Evolutionary conservation across 1,284 basidiomycete species (phyloP), one percentile per base, ranked within the genome.

Genomic region (Boletus sp.): DNA sequence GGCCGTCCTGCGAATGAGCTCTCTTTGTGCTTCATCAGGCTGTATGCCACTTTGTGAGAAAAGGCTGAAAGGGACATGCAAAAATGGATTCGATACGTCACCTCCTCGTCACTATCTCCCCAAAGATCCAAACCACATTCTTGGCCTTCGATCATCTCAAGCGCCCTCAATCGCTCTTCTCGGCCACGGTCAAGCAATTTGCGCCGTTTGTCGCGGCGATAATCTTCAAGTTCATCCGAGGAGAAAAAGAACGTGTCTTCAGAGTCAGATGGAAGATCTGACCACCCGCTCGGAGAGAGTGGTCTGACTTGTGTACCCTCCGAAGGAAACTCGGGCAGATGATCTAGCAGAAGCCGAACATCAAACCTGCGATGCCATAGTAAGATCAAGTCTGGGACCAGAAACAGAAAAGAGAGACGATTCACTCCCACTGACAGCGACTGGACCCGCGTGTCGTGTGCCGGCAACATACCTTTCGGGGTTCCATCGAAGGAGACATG

Each of bases 171-270:
- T 10, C 93, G 82, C 13, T 85, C 86, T 66, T 88, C 85, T 46
- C 88, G 76, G 23, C 81, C 77, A 27, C 77, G 78, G 27, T 91
- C 87, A 37, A 94, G 79, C 52, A 86, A 69, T 5, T 79, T 79
- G 33, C 87, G 78, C 40, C 88, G 85, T 72, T 93, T 93, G 37
- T 86, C 82, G 13, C 83, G 80, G 25, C 79, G 80, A 64, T 86
- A 87, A 61, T 90, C 89, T 19, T 87, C 84, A 6, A 81, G 78
- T 67, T 94, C 92, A 23, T 81, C 78, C 1, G 83, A 81, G 1
- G 85, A 81, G 62, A 94, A 81, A 74, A 90, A 90, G 74, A 93
- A 95, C 0, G 83, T 88, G 65, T 94, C 91, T 76, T 94, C 93
- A 1, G 83, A 72, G 68, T 95, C 93, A 0, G 92, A 94, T 5